Conservation (phyloP, 306 rosid species). For the Gastrolobium bilobum region DNA sequence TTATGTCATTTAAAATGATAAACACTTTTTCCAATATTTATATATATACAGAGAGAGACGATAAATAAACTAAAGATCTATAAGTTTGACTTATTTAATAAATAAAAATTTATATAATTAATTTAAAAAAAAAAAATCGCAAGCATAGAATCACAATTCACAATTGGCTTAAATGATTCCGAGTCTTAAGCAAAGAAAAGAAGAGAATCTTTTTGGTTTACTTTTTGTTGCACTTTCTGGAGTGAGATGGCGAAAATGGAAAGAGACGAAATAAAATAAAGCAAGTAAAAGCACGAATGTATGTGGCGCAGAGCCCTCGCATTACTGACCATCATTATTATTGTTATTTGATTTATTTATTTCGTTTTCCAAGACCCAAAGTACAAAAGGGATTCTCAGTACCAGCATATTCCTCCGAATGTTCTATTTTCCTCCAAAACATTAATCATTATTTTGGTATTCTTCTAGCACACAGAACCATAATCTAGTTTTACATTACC, state of each 20-base stretch:
- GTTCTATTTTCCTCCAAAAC: constrained; percentile 48
- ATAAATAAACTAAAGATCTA: no score
- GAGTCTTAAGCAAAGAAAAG: neutral
- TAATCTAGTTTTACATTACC: neutral
- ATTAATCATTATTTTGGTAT: constrained; percentile 24
- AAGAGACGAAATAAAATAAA: neutral
- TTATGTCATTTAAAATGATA: no score
- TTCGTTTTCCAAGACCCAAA: constrained; percentile 16
- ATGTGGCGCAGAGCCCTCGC: constrained; percentile 81
- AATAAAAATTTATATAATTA: no score
- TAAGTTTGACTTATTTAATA: no score
- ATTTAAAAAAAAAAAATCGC: no score
- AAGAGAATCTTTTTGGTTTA: constrained; percentile 33
- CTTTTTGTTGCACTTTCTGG: constrained; percentile 52
- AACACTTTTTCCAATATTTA: no score
- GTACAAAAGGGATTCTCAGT: constrained; percentile 39
- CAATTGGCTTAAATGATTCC: no score
- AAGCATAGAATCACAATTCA: no score
- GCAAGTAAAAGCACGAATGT: constrained; percentile 30
- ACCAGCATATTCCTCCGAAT: constrained; percentile 80
- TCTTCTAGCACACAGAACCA: constrained; percentile 3
- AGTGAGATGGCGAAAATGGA: constrained; percentile 36
- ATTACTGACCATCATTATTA: constrained; percentile 29
- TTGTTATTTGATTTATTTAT: neutral
- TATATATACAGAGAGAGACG: no score